Evolutionary conservation across 352 stramenopile species (phyloP), one percentile per base, ranked within the genome.

Genomic region (Globisporangium nagaii): DNA sequence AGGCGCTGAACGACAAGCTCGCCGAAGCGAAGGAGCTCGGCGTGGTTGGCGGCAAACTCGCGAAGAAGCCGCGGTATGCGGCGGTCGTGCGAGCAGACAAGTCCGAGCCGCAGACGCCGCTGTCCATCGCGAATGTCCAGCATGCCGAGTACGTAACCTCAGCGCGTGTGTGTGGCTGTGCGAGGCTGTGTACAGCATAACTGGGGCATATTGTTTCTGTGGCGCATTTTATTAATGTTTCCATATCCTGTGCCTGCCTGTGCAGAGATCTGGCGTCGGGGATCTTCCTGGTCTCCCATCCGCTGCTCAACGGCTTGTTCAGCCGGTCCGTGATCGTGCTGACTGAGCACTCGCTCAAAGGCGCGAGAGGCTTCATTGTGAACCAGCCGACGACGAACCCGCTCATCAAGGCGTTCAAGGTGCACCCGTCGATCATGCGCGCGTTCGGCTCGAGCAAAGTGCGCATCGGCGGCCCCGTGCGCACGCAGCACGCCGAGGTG

Each of bases 261-360:
- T 52, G 20, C 40, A 86, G 70, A 44, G 62, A 63, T 30, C 54
- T 46, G n/a, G 58, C 70, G 27, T 66, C 73, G 9, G 84, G 84
- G 5, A 59, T 90, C 27, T 94, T 90, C 46, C 49, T 94, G 31
- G 53, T 94, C 37, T 70, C 84, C 11, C 84, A 94, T 56, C 84
- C 84, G 37, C 64, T 94, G 45, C 48, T 88, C 11, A 71, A 72
- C 53, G 78, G 76, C 10, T 66, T 80, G n/a, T 94, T 94, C 58
- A 75, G 66, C 50, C 79, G 81, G 4, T 73, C 78, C 24, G 84
- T 94, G 52, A 73, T 94, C 37, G 55, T 92, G 25, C 59, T 94
- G 6, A 92, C 82, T 1, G 69, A 87, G 36, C 81, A 94, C 63
- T 79, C 61, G 31, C 37, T 27, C 7, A 60, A 81, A 15, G 75